These are phyloP conservation scores for Flaveria floridana DNA, from an alignment of 140 eudicot species.

Conservation along the genomic window DNA sequence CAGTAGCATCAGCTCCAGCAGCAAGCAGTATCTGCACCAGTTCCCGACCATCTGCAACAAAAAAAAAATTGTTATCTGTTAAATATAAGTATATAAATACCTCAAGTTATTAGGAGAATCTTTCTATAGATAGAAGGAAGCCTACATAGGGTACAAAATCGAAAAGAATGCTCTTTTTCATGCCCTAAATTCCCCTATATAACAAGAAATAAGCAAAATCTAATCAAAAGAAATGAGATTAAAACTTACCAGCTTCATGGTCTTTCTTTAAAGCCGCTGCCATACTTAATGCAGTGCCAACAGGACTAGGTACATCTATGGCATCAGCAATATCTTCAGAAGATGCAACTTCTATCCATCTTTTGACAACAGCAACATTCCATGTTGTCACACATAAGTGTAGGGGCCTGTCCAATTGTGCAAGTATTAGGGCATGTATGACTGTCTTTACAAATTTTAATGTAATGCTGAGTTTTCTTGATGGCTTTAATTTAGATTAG, in stretches of 20 bases:
- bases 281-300: constrained; percentile 95
- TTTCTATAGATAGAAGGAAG: too few species aligned
- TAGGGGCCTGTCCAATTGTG: constrained; percentile 55
- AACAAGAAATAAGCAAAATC: neutral
- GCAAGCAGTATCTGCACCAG: constrained; percentile 71
- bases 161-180: too few species aligned
- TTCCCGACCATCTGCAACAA: constrained; percentile 84
- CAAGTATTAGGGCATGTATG: constrained; percentile 4
- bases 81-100: neutral
- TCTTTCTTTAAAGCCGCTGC: constrained; percentile 90
- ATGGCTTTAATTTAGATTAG: constrained; percentile 17
- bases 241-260: constrained; percentile 77
- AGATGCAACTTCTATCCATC: constrained; percentile 90
- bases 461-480: neutral
- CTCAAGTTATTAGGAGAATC: too few species aligned
- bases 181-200: too few species aligned
- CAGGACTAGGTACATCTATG: constrained; percentile 75
- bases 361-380: constrained; percentile 93
- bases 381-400: constrained; percentile 78
- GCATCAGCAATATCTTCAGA: constrained; percentile 69
- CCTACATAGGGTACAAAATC: too few species aligned
- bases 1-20: constrained; percentile 91
- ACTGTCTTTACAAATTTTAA: neutral
- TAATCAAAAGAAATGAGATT: constrained; percentile 10
- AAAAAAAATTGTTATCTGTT: neutral